Conservation (phyloP, 495 filamentous ascomycete species). For the Tricharina praecox region DNA sequence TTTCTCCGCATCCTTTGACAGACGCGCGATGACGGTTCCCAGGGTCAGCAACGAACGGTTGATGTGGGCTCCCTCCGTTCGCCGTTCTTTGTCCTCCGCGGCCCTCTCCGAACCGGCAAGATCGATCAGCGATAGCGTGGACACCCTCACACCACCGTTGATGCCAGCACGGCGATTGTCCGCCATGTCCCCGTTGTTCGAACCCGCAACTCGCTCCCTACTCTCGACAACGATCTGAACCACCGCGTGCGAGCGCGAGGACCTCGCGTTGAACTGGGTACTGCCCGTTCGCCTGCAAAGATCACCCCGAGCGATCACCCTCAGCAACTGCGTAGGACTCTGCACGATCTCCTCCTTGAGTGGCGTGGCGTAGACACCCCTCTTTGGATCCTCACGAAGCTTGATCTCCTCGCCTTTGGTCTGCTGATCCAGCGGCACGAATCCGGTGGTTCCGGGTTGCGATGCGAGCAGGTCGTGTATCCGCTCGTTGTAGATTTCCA, state of each 20-base stretch:
- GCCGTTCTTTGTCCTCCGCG: constrained; percentile 83
- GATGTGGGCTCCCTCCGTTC: constrained; percentile 92
- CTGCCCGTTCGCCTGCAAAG: constrained; percentile 74
- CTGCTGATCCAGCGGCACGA: constrained; percentile 29
- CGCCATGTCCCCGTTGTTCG: constrained; percentile 31
- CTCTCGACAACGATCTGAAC: constrained; percentile 98
- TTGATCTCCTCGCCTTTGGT: constrained; percentile 76
- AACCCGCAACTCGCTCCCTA: constrained; percentile 54
- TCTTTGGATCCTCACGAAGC: constrained; percentile 82
- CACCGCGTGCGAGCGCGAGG: constrained; percentile 92
- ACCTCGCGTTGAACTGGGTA: constrained; percentile 90
- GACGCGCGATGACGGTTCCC: constrained; percentile 79
- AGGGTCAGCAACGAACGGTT: constrained; percentile 93
- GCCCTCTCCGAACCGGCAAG: constrained; percentile 90
- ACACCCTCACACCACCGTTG: constrained; percentile 80
- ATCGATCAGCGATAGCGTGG: constrained; percentile 89
- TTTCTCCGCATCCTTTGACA: constrained; percentile 69
- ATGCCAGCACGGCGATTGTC: constrained; percentile 62
- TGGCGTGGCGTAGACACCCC: constrained; percentile 89
- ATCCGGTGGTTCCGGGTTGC: constrained; percentile 32
- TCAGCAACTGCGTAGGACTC: constrained; percentile 82
- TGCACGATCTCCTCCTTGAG: constrained; percentile 98
- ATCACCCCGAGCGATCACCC: constrained; percentile 90
- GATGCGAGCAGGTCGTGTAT: constrained; percentile 86
- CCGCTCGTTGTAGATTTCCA: constrained; percentile 97